A percentile compares a stretch with the other conserved stretches of the same genome.
phyloP scores from a whole-genome alignment of 2,329 filamentous ascomycete genomes.

The Rutstroemia sp. region DNA sequence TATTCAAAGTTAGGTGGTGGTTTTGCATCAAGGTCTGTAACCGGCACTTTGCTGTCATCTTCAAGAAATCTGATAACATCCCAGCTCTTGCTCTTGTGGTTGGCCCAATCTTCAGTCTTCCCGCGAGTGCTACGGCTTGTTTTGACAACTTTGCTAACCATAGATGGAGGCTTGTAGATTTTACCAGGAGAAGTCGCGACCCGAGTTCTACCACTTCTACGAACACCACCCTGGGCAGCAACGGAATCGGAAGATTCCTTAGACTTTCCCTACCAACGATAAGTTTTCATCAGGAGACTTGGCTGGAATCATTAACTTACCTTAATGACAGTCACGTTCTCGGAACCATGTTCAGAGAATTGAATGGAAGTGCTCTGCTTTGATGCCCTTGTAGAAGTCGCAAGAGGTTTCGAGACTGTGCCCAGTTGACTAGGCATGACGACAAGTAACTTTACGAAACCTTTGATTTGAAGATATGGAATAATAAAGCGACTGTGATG shows the following conservation, averaged over 20 bases:
- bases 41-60: neutral
- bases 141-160: neutral
- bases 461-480: no score
- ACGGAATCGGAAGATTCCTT: neutral
- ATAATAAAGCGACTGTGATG: no score
- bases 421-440: no score
- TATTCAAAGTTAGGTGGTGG: neutral
- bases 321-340: no score
- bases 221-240: neutral
- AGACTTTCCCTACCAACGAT: neutral
- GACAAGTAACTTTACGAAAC: no score
- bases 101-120: constrained; percentile 12
- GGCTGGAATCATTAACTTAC: no score
- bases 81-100: constrained; percentile 18
- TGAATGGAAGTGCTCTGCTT: no score
- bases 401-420: no score
- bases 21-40: constrained; percentile 1
- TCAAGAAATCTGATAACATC: constrained; percentile 16
- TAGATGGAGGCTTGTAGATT: neutral
- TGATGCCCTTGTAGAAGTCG: no score
- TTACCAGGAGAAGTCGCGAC: neutral
- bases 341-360: no score
- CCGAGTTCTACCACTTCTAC: constrained; percentile 1
- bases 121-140: neutral
- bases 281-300: neutral